Conservation (phyloP, 768 basidiomycete genomes). For the Lactarius psammicola region DNA sequence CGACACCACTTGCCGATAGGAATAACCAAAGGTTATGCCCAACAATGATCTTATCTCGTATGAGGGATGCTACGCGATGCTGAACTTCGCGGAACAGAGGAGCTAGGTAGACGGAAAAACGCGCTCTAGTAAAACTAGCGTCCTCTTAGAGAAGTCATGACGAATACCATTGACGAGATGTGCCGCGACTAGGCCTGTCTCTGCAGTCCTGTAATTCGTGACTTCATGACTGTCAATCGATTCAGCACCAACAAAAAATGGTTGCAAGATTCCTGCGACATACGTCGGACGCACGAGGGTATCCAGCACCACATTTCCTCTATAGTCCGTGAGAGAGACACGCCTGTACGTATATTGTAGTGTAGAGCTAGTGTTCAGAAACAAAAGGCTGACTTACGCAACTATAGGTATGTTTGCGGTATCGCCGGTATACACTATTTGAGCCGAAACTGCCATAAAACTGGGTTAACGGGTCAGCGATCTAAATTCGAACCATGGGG, state of each 20-base stretch:
- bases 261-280: background rate
- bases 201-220: slow-evolving; percentile 45
- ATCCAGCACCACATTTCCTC: slow-evolving; percentile 46
- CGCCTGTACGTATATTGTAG: slow-evolving; percentile 38
- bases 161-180: slow-evolving; percentile 43
- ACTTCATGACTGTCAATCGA: slow-evolving; percentile 43
- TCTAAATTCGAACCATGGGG: slow-evolving; percentile 16
- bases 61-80: slow-evolving; percentile 41
- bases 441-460: slow-evolving; percentile 48
- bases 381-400: slow-evolving; percentile 41
- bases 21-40: slow-evolving; percentile 56
- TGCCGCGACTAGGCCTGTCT: slow-evolving; percentile 46
- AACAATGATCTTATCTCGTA: slow-evolving; percentile 50
- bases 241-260: background rate
- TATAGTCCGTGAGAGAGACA: slow-evolving; percentile 51
- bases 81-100: slow-evolving; percentile 51
- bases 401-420: slow-evolving; percentile 49
- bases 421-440: slow-evolving; percentile 44
- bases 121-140: background rate
- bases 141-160: background rate
- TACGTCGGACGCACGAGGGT: slow-evolving; percentile 56
- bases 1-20: slow-evolving; percentile 43
- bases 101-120: slow-evolving; percentile 36
- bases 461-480: slow-evolving; percentile 32
- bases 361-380: background rate